Conservation (phyloP, 2,329 filamentous ascomycete genomes). For the Rutstroemia sp. region DNA sequence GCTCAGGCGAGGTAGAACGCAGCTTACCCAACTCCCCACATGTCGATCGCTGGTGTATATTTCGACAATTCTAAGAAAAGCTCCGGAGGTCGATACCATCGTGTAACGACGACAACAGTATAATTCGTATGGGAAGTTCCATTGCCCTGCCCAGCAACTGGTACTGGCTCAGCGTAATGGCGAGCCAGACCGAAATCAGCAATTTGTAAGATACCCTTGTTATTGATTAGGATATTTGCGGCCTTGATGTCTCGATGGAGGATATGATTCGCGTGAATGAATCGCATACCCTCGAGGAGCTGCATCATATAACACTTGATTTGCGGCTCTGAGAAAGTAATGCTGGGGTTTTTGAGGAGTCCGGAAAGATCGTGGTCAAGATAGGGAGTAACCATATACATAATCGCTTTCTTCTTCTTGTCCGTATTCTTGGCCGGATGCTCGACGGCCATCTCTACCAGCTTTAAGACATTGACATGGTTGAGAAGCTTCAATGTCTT, state of each 20-base stretch:
- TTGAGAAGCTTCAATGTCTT: slow-evolving; percentile 94
- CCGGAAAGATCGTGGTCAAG: slow-evolving; percentile 99
- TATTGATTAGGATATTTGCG: slow-evolving; percentile 93
- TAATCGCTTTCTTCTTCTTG: slow-evolving; percentile 73
- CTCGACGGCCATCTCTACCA: slow-evolving; percentile 97
- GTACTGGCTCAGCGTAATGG: slow-evolving; percentile 81
- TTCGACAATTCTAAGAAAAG: slow-evolving; percentile 77
- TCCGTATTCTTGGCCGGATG: slow-evolving; percentile 51
- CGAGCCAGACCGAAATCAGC: slow-evolving; percentile 93
- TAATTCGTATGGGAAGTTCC: slow-evolving; percentile 86
- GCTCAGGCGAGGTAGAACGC: slow-evolving; percentile 10
- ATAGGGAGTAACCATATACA: slow-evolving; percentile 99
- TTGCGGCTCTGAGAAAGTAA: slow-evolving; percentile 78
- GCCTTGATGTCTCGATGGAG: slow-evolving; percentile 98
- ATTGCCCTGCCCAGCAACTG: slow-evolving; percentile 68
- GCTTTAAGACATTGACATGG: slow-evolving; percentile 75
- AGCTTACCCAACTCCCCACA: slow-evolving; percentile 91
- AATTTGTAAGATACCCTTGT: slow-evolving; percentile 87
- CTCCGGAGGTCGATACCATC: slow-evolving; percentile 96
- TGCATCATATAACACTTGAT: slow-evolving; percentile 98
- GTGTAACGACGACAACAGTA: slow-evolving; percentile 90
- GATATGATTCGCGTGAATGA: slow-evolving; percentile 84
- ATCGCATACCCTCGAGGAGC: slow-evolving; percentile 79
- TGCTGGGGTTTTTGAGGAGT: slow-evolving; percentile 86
- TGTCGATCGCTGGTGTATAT: slow-evolving; percentile 96